Evolutionary conservation across 306 rosid species (phyloP).

Genomic region (Vicia villosa): DNA sequence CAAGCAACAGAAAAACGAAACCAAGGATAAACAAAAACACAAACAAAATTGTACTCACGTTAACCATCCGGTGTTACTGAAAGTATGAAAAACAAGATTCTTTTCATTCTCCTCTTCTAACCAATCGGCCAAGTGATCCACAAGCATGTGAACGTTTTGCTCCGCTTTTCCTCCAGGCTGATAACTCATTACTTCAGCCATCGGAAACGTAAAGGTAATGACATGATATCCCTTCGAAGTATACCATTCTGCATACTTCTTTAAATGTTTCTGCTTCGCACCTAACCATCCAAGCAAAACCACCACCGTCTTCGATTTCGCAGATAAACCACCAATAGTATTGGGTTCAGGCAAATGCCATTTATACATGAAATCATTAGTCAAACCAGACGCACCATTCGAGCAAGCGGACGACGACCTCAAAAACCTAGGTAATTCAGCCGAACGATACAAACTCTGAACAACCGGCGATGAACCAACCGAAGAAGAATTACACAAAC

Average conservation of each 20-base stretch:
- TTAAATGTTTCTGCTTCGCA: slow-evolving; percentile 91
- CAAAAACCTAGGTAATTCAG: slow-evolving; percentile 53
- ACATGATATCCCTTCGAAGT: slow-evolving; percentile 89
- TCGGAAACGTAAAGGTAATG: slow-evolving; percentile 89
- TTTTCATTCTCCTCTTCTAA: slow-evolving; percentile 85
- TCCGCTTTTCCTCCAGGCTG: slow-evolving; percentile 85
- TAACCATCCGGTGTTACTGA: slow-evolving; percentile 99
- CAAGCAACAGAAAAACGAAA: slow-evolving; percentile 19
- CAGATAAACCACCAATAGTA: slow-evolving; percentile 51
- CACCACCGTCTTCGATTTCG: slow-evolving; percentile 81
- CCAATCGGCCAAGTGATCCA: slow-evolving; percentile 85
- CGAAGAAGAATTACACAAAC: slow-evolving; percentile 46
- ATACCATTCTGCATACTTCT: slow-evolving; percentile 90
- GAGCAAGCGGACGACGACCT: slow-evolving; percentile 38
- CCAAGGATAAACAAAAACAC: not conserved
- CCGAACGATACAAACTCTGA: slow-evolving; percentile 58
- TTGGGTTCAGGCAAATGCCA: slow-evolving; percentile 91
- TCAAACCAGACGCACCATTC: slow-evolving; percentile 34
- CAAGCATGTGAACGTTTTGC: slow-evolving; percentile 73
- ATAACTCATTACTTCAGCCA: slow-evolving; percentile 75
- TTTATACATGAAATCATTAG: slow-evolving; percentile 69
- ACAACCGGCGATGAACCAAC: slow-evolving; percentile 58
- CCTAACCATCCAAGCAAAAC: slow-evolving; percentile 98
- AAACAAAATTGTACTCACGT: slow-evolving; percentile 58
- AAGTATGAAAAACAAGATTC: slow-evolving; percentile 89